Base-by-base conservation (phyloP, 306 rosid genomes). In the Cucurbita pepo region DNA sequence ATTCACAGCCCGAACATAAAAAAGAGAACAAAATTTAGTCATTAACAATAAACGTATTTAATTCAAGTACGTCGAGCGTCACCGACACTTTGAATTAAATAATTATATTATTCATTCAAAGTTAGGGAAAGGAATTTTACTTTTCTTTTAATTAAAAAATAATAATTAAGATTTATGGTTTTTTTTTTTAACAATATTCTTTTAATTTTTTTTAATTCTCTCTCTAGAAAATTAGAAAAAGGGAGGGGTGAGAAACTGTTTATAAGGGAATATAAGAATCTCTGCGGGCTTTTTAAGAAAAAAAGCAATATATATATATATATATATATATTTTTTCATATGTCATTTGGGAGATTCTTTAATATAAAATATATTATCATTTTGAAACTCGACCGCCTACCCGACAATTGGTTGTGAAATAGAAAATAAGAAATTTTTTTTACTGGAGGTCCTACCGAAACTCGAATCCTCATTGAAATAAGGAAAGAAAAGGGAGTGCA, bases 151-250 rank as follows among this genome's bases (percentile, higher is more conserved):
- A 44, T 65, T 44, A 44, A 65, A 18, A 66, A 19, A 19, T 10
- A 65, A 30, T 30, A 30, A 30, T 30, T 30, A 30, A 30, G 34
- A 87, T 88, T 85, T 90, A 91, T 87, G 88, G 89, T 81, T 82
- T 85, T 85, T 63, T 14, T 69, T 88, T 88, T 87, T 88, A 88
- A 85, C 84, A 87, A 88, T 88, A 85, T 85, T 18, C 19, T 72
- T 76, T 47, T 77, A 25, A 25, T 18, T 41, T 75, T 75, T 18
- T 75, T 59, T 40, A 74, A 53, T 54, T 77, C 73, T 52, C 76
- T 77, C 71, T 13, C 50, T 61, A 69, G 60, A 37, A 45, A 69
- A 55, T 57, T 14, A 61, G 44, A 53, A 47, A 50, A 9, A 16
- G 69, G 40, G 10, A 3, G 41, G 65, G n/a, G 73, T 44, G 52